These are phyloP conservation scores for Capillidium rhysosporum DNA, from an alignment of 371 early-diverging fungal species.

Conservation along the genomic window DNA sequence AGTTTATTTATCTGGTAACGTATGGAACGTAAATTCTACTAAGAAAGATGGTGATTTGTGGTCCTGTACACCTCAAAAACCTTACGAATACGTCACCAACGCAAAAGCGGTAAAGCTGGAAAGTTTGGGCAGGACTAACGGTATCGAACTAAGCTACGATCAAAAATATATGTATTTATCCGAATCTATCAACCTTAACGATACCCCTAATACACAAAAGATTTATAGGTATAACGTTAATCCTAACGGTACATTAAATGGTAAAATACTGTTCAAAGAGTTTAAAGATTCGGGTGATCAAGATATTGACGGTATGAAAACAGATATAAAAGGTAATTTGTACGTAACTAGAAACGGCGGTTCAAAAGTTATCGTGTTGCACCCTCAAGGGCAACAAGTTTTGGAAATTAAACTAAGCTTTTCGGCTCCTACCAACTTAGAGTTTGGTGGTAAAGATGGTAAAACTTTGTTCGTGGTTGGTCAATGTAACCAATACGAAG, in stretches of 20 bases:
- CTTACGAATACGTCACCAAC: background rate
- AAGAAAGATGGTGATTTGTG: conserved; percentile 25
- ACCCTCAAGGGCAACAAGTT: conserved; percentile 14
- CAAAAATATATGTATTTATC: conserved; percentile 24
- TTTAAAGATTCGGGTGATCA: conserved; percentile 14
- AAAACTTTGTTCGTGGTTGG: conserved; percentile 23
- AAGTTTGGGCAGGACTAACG: conserved; percentile 22
- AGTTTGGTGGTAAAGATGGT: conserved; percentile 22
- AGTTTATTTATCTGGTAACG: conserved; percentile 23
- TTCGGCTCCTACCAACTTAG: conserved; percentile 18
- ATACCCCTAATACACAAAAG: conserved; percentile 16
- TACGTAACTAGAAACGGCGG: conserved; percentile 21
- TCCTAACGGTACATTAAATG: conserved; percentile 1
- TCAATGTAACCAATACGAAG: conserved; percentile 10
- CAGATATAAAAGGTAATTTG: conserved; percentile 20
- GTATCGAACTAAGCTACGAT: conserved; percentile 24
- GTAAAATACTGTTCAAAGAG: conserved; percentile 15
- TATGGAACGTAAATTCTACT: conserved; percentile 15
- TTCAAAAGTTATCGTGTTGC: conserved; percentile 17
- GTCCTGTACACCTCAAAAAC: conserved; percentile 13
- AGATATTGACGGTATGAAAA: conserved; percentile 31
- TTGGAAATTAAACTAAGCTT: conserved; percentile 14
- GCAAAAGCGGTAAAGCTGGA: conserved; percentile 15
- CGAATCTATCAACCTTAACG: conserved; percentile 15
- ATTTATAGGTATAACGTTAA: conserved; percentile 11